Evolutionary conservation across 352 stramenopile species (phyloP), one percentile per base, ranked within the genome.

Genomic region (Phytophthora cryptogea): DNA sequence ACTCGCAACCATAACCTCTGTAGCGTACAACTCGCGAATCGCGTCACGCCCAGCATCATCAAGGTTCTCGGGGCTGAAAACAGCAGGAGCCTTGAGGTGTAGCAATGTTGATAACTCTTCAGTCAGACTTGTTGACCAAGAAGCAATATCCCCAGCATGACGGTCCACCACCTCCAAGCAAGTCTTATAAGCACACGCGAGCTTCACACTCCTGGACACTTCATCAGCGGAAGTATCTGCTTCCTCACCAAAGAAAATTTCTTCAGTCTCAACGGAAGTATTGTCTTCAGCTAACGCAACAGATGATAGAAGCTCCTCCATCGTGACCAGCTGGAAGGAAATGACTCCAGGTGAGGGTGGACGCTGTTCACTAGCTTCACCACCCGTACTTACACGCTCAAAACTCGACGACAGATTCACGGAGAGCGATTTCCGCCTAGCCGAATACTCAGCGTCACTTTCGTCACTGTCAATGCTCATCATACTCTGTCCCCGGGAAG

Each of bases 341-440:
- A 60, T 27, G 32, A 45, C 46, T 32, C 62, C 48, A 7, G 57
- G 37, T 5, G 33, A 31, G 13, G 50, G 23, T 48, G 40, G 52
- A 3, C 16, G 42, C 32, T 62, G 41, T 58, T 63, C 17, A 14
- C 23, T 68, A 3, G 59, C 55, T 26, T 58, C 63, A 61, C 11
- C 48, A 16, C 40, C 52, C 1, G 66, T 75, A 2, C 76, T 85
- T 30, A 91, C 76, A 17, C 76, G 77, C 10, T 92, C 79, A 48
- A 95, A 94, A 40, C 86, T 74, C 8, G 71, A 69, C n/a, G 77
- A 83, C 26, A 94, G 42, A 40, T 94, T 95, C 20, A 94, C 76
- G 1, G 86, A 70, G 0, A 95, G 48, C 11, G 82, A 89, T 44
- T 86, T 73, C 0, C 79, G 70, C 8, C 66, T 70, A 17, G 66